These are phyloP conservation scores for Fusarium torulosum DNA, from an alignment of 2,329 filamentous ascomycete species.

Conservation along the genomic window DNA sequence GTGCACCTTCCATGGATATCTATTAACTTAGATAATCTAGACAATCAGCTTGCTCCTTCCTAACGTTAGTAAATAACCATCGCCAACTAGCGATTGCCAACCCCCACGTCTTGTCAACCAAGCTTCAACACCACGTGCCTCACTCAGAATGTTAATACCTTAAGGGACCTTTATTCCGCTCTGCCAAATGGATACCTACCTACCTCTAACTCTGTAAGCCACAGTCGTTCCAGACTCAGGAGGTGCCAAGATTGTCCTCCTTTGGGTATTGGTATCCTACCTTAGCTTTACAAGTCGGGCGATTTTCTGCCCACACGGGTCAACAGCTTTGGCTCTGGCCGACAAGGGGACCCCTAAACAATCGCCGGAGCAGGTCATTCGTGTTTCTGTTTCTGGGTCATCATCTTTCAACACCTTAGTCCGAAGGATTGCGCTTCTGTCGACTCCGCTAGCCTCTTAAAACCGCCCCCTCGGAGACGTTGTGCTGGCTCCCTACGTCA, in stretches of 20 bases:
- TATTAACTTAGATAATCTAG: not conserved
- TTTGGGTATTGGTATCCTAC: not conserved
- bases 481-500: not conserved
- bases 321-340: slow-evolving; percentile 7
- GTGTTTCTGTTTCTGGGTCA: not conserved
- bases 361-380: slow-evolving; percentile 3
- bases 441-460: not conserved
- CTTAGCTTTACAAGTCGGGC: slow-evolving; percentile 2
- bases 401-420: too few species aligned
- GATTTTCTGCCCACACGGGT: slow-evolving; percentile 14
- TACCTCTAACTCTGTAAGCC: slow-evolving; percentile 20
- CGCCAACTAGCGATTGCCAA: too few species aligned
- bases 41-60: not conserved
- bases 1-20: not conserved
- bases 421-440: slow-evolving; percentile 3
- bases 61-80: not conserved
- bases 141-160: slow-evolving; percentile 24
- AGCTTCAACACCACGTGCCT: slow-evolving; percentile 46
- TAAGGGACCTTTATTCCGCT: slow-evolving; percentile 2
- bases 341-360: slow-evolving; percentile 18
- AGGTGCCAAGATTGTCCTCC: not conserved
- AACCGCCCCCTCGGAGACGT: slow-evolving; percentile 1
- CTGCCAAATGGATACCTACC: slow-evolving; percentile 6
- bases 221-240: slow-evolving; percentile 30
- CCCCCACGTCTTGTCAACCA: slow-evolving; percentile 36